phyloP scores from a whole-genome alignment of 257 asterid species.

The Nicotiana benthamiana region DNA sequence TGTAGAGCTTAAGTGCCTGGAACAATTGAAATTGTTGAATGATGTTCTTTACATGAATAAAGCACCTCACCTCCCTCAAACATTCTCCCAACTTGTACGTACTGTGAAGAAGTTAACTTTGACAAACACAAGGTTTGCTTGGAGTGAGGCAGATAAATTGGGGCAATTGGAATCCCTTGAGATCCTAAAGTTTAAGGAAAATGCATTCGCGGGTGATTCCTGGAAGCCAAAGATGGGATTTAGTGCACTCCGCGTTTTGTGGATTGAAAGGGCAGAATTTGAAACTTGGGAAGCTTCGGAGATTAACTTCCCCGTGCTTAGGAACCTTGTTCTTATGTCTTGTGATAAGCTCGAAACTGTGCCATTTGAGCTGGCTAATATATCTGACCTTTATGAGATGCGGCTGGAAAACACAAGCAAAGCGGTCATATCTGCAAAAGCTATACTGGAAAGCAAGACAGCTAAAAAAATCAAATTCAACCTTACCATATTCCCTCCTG shows the following conservation, averaged over 20 bases:
- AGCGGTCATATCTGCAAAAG: background rate
- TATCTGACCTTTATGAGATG: background rate
- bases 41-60: slow-evolving; percentile 26
- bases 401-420: background rate
- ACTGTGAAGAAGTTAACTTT: slow-evolving; percentile 46
- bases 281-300: background rate
- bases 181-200: slow-evolving; percentile 32
- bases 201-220: background rate
- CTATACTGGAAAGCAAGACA: background rate
- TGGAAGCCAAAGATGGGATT: background rate
- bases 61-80: slow-evolving; percentile 25
- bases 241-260: background rate
- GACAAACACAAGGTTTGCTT: slow-evolving; percentile 28
- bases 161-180: slow-evolving; percentile 43
- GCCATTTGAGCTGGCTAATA: background rate
- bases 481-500: background rate
- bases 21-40: slow-evolving; percentile 37
- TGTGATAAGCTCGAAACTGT: background rate
- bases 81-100: slow-evolving; percentile 30
- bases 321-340: background rate
- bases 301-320: background rate
- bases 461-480: background rate
- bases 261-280: background rate
- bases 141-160: slow-evolving; percentile 36
- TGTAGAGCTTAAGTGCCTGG: slow-evolving; percentile 30